A percentile compares a stretch with the other conserved stretches of the same genome.
phyloP scores from a whole-genome alignment of 139 green algal species.

The Bryopsis sp. region DNA sequence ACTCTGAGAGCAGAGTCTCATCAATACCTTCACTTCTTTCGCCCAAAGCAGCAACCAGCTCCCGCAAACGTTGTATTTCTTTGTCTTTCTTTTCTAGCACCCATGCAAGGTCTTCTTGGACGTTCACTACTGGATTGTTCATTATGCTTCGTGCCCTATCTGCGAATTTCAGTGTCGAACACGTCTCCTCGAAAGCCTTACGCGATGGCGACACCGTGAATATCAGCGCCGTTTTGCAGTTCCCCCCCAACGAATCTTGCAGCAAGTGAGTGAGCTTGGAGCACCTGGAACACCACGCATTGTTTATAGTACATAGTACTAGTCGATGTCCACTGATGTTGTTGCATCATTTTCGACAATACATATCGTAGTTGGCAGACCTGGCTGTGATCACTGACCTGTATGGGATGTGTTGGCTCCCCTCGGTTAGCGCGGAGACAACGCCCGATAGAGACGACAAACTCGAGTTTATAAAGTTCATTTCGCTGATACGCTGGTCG shows the following conservation, averaged over 20 bases:
- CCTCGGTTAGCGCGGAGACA: too few relatives aligned
- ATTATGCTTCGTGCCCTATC: slow-evolving; percentile 25
- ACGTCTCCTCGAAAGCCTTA: slow-evolving; percentile 39
- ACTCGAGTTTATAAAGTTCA: too few relatives aligned
- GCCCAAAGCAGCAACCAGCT: neutral
- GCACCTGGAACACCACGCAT: slow-evolving; percentile 37
- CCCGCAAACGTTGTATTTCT: slow-evolving; percentile 3
- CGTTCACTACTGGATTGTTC: slow-evolving; percentile 28
- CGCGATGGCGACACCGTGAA: slow-evolving; percentile 32
- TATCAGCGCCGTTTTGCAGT: slow-evolving; percentile 39
- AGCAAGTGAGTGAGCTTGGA: slow-evolving; percentile 78
- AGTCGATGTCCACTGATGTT: too few relatives aligned
- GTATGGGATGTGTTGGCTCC: too few relatives aligned
- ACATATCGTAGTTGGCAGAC: too few relatives aligned
- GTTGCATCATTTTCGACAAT: too few relatives aligned
- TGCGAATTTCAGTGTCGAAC: slow-evolving; percentile 35
- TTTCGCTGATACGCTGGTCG: too few relatives aligned
- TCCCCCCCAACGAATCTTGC: slow-evolving; percentile 49
- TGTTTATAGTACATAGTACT: too few relatives aligned
- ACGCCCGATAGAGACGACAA: too few relatives aligned
- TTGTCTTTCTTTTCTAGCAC: slow-evolving; percentile 14
- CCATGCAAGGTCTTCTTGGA: slow-evolving; percentile 4
- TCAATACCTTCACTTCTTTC: neutral
- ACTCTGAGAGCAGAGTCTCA: too few relatives aligned
- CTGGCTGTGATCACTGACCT: too few relatives aligned